phyloP scores from a whole-genome alignment of 2,329 filamentous ascomycete genomes.

The Fusarium concolor region DNA sequence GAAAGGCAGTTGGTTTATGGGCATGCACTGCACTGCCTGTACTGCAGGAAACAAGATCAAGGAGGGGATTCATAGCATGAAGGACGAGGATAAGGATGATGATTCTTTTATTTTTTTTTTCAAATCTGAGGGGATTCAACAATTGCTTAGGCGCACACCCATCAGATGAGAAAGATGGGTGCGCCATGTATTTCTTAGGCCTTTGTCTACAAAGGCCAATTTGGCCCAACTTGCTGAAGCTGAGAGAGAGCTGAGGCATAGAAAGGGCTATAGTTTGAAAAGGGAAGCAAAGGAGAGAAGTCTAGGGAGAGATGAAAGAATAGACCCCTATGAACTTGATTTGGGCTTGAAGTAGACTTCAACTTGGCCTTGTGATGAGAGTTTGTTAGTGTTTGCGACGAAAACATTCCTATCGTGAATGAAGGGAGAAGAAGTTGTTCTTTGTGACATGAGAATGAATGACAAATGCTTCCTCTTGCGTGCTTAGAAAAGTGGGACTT shows the following conservation, averaged over 20 bases:
- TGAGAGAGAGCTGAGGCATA: neutral
- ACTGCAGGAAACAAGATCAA: slow-evolving; percentile 16
- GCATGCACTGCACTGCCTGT: slow-evolving; percentile 19
- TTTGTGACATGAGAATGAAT: slow-evolving; percentile 12
- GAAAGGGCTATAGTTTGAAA: neutral
- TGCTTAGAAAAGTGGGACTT: slow-evolving; percentile 43
- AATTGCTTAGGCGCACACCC: neutral
- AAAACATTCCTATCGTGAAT: slow-evolving; percentile 32
- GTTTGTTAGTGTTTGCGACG: slow-evolving; percentile 7
- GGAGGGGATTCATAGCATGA: slow-evolving; percentile 8
- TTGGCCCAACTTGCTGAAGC: neutral
- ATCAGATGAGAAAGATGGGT: neutral
- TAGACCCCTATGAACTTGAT: slow-evolving; percentile 6
- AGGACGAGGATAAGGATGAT: neutral
- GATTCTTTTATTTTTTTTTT: neutral
- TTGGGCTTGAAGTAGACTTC: neutral
- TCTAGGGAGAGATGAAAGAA: slow-evolving; percentile 18
- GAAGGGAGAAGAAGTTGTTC: slow-evolving; percentile 15
- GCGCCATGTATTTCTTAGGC: slow-evolving; percentile 15
- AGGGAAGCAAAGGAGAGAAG: slow-evolving; percentile 1
- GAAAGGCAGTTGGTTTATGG: slow-evolving; percentile 33
- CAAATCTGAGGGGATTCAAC: slow-evolving; percentile 2
- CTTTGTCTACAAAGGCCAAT: neutral
- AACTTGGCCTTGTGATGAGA: slow-evolving; percentile 1
- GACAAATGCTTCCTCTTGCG: slow-evolving; percentile 23